Conservation (phyloP, 345 rosid genomes). For the Boechera divaricarpa region DNA sequence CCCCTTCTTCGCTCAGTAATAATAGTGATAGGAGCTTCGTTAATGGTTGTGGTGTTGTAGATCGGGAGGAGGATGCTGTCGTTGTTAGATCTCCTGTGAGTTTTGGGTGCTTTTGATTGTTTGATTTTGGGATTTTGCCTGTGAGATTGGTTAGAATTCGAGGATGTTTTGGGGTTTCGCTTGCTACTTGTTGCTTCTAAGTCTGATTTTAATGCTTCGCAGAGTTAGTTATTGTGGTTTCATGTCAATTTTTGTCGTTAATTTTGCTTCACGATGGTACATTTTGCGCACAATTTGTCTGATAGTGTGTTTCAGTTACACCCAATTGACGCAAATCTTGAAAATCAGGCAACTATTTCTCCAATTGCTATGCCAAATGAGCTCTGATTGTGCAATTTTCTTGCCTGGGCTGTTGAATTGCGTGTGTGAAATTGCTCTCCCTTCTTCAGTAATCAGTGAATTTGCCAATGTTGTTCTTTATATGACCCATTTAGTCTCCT, state of each 20-base stretch:
- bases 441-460: background rate
- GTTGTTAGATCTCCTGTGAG: slow-evolving; percentile 86
- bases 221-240: slow-evolving; percentile 4
- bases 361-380: background rate
- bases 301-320: background rate
- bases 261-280: slow-evolving; percentile 39
- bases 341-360: slow-evolving; percentile 20
- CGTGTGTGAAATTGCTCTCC: slow-evolving; percentile 8
- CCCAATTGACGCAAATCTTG: slow-evolving; percentile 28
- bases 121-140: slow-evolving; percentile 11
- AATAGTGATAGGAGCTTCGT: slow-evolving; percentile 22
- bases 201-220: slow-evolving; percentile 12
- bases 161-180: background rate
- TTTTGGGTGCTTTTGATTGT: slow-evolving; percentile 28
- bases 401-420: background rate
- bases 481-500: too few relatives aligned
- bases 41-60: slow-evolving; percentile 39
- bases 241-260: slow-evolving; percentile 5
- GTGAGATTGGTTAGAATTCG: slow-evolving; percentile 16
- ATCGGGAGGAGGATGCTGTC: slow-evolving; percentile 66
- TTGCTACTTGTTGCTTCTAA: slow-evolving; percentile 4
- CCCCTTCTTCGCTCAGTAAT: slow-evolving; percentile 38
- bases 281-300: slow-evolving; percentile 24
- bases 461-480: background rate
- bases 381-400: slow-evolving; percentile 5